Conservation (phyloP, 495 filamentous ascomycete genomes). For the Collariella sp. region DNA sequence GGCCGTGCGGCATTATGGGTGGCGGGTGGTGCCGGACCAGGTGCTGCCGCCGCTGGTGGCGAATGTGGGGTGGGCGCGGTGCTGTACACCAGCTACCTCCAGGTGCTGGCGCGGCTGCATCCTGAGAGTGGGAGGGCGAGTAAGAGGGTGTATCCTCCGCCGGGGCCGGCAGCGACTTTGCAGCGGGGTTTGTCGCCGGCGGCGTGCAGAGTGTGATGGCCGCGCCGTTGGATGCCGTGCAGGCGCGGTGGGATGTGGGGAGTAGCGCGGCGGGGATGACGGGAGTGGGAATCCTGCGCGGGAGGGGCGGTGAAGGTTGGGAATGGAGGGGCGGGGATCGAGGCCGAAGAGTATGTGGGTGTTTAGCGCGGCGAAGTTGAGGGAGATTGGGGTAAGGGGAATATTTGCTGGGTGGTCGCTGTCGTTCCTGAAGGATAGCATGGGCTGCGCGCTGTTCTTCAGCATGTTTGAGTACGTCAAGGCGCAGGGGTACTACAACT, state of each 20-base stretch:
- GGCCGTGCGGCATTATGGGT: slow-evolving; percentile 70
- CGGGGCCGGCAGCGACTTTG: slow-evolving; percentile 57
- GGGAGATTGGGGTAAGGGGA: slow-evolving; percentile 68
- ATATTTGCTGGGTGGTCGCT: slow-evolving; percentile 77
- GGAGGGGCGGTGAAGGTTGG: slow-evolving; percentile 43
- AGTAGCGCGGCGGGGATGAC: slow-evolving; percentile 17
- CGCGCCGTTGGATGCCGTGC: slow-evolving; percentile 81
- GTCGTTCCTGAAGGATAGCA: slow-evolving; percentile 69
- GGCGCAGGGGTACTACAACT: slow-evolving; percentile 73
- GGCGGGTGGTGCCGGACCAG: slow-evolving; percentile 81
- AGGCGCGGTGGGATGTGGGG: slow-evolving; percentile 59
- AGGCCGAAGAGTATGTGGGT: slow-evolving; percentile 72
- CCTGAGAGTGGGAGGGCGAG: slow-evolving; percentile 57
- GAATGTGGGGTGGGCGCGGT: slow-evolving; percentile 81
- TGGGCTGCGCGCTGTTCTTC: slow-evolving; percentile 81
- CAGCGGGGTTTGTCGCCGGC: slow-evolving; percentile 70
- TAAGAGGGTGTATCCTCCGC: slow-evolving; percentile 69
- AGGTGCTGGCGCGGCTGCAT: slow-evolving; percentile 64
- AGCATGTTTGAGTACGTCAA: slow-evolving; percentile 80
- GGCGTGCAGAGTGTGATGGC: slow-evolving; percentile 71
- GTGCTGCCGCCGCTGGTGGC: slow-evolving; percentile 78
- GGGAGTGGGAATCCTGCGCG: slow-evolving; percentile 26
- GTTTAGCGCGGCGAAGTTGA: slow-evolving; percentile 63
- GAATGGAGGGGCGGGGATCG: not conserved
- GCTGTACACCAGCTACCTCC: slow-evolving; percentile 81